These are phyloP conservation scores for Arctium minus DNA, from an alignment of 129 eudicot species.

Conservation along the genomic window DNA sequence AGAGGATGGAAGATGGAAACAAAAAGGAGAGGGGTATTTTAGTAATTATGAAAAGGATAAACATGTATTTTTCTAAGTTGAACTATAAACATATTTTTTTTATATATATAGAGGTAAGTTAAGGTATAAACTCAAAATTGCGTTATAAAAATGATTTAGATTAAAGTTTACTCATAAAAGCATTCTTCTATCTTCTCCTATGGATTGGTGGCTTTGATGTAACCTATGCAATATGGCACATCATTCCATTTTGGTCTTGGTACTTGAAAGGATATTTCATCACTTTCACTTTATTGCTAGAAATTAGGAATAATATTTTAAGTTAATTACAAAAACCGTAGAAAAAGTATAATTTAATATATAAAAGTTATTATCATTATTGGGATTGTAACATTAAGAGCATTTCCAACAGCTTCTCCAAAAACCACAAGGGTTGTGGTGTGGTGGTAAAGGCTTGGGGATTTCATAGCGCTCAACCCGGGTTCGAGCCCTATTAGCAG, in stretches of 20 bases:
- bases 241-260: conserved; percentile 14
- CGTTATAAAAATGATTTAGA: background rate
- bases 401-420: too few species aligned
- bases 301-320: background rate
- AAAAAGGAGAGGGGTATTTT: background rate
- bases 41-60: background rate
- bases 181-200: conserved; percentile 10
- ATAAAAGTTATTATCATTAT: too few species aligned
- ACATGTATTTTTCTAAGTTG: background rate
- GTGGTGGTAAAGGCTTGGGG: too few species aligned
- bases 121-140: background rate
- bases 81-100: too few species aligned
- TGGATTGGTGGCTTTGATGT: conserved; percentile 20
- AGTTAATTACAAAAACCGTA: too few species aligned
- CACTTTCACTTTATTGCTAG: background rate
- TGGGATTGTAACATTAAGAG: too few species aligned
- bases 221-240: conserved; percentile 8
- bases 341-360: too few species aligned
- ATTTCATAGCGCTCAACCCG: too few species aligned
- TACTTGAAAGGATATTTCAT: conserved; percentile 13
- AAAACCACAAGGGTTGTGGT: too few species aligned
- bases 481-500: too few species aligned
- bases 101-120: too few species aligned
- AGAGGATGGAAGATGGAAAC: background rate
- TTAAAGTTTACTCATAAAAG: background rate